These are phyloP conservation scores for Wickerhamiella allomyrinae DNA, from an alignment of 805 yeast species.

Conservation along the genomic window DNA sequence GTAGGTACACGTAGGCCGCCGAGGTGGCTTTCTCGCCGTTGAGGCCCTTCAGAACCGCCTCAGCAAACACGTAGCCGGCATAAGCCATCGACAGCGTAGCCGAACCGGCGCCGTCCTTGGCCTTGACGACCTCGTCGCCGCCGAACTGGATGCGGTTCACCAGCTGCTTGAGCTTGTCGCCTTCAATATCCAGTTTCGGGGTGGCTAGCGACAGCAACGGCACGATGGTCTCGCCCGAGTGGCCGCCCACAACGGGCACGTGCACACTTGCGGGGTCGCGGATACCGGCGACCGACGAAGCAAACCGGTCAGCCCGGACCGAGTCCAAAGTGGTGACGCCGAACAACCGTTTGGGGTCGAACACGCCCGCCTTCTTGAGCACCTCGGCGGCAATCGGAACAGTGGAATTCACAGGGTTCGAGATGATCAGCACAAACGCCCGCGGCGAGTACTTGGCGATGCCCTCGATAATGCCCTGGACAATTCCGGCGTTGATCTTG, in stretches of 20 bases:
- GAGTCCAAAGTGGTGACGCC: slow-evolving; percentile 95
- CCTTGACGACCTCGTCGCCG: slow-evolving; percentile 91
- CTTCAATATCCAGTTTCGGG: slow-evolving; percentile 32
- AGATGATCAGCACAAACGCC: slow-evolving; percentile 68
- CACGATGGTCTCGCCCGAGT: slow-evolving; percentile 91
- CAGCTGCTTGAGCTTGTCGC: slow-evolving; percentile 48
- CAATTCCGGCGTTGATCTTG: slow-evolving; percentile 92
- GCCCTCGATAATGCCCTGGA: slow-evolving; percentile 79
- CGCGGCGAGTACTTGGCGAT: slow-evolving; percentile 72
- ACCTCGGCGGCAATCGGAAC: slow-evolving; percentile 95
- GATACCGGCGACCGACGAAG: slow-evolving; percentile 44
- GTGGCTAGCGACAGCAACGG: slow-evolving; percentile 81
- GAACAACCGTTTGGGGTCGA: slow-evolving; percentile 81
- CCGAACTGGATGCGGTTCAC: slow-evolving; percentile 88
- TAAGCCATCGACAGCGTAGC: slow-evolving; percentile 90
- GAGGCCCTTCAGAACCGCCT: slow-evolving; percentile 32
- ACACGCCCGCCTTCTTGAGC: slow-evolving; percentile 68
- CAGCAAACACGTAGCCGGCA: slow-evolving; percentile 75
- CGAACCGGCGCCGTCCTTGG: slow-evolving; percentile 88
- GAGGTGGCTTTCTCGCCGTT: slow-evolving; percentile 33
- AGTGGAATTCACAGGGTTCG: slow-evolving; percentile 95
- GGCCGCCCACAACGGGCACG: slow-evolving; percentile 91
- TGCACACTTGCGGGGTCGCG: slow-evolving; percentile 66
- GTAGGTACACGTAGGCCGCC: slow-evolving; percentile 31
- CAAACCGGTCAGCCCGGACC: slow-evolving; percentile 78